Percentiles rank a stretch among this genome's conserved stretches.
phyloP scores from a whole-genome alignment of 768 basidiomycete genomes.

The Suillus paluster region DNA sequence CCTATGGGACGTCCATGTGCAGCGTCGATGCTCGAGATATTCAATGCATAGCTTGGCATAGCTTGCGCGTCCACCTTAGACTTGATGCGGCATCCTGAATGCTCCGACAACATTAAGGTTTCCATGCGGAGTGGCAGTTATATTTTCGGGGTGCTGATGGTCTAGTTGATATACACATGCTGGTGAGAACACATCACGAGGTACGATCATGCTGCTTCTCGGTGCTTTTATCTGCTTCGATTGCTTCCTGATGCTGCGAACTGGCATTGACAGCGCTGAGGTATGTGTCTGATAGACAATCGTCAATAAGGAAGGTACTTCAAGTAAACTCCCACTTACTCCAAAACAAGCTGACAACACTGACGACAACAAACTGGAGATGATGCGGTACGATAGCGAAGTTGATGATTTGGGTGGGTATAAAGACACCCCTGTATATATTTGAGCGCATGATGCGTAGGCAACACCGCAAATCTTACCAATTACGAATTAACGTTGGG shows the following conservation, averaged over 20 bases:
- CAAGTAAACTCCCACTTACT: constrained; percentile 52
- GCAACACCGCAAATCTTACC: constrained; percentile 43
- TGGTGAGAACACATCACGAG: neutral
- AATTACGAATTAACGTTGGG: constrained; percentile 77
- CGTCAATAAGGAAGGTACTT: constrained; percentile 1
- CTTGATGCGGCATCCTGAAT: neutral
- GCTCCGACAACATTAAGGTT: neutral
- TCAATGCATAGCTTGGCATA: neutral
- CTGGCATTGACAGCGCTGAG: constrained; percentile 59
- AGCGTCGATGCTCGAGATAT: neutral
- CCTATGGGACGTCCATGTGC: too few species aligned
- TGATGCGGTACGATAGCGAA: constrained; percentile 79
- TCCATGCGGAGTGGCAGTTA: neutral
- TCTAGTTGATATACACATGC: constrained; percentile 1
- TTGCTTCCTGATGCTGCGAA: constrained; percentile 8
- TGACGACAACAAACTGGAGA: constrained; percentile 72
- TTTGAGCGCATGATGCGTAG: neutral
- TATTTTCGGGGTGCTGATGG: neutral
- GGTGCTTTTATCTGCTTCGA: neutral
- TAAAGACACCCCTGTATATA: constrained; percentile 62
- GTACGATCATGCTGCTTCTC: constrained; percentile 6
- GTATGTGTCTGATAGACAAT: constrained; percentile 55
- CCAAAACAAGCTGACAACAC: constrained; percentile 83
- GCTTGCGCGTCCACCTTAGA: neutral
- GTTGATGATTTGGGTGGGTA: constrained; percentile 80